A percentile compares a stretch with the other conserved stretches of the same genome.
These are phyloP conservation scores for Bjerkandera adusta DNA, from an alignment of 1,284 basidiomycete species.

Conservation along the genomic window DNA sequence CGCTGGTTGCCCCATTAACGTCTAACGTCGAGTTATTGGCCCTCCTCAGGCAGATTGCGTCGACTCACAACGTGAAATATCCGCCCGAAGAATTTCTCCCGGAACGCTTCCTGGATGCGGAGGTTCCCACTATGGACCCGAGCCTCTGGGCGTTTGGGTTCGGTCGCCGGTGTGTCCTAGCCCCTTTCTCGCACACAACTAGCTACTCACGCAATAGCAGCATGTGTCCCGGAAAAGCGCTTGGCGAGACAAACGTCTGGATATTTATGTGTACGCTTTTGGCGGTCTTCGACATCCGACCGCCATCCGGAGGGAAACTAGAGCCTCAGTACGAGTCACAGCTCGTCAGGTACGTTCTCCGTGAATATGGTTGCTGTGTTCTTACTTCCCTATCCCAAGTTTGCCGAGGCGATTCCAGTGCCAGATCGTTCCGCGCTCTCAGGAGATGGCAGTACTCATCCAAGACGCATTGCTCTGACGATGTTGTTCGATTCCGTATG, in stretches of 20 bases:
- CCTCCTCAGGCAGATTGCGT: background rate
- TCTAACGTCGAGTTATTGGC: background rate
- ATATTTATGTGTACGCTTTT: background rate
- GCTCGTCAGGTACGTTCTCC: background rate
- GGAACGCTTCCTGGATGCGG: slow-evolving; percentile 7
- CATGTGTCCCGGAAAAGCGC: background rate
- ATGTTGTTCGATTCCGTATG: too few species aligned
- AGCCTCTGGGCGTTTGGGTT: slow-evolving; percentile 4
- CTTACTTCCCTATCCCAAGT: background rate
- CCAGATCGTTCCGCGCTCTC: too few species aligned
- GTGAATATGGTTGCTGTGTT: background rate
- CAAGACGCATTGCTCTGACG: too few species aligned
- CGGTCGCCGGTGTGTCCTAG: slow-evolving; percentile 1
- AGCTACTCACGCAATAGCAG: background rate
- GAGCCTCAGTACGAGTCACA: background rate
- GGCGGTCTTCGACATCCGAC: background rate
- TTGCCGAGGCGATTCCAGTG: background rate
- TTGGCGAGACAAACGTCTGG: background rate
- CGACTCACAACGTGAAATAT: background rate
- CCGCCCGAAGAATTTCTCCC: slow-evolving; percentile 6
- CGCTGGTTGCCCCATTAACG: background rate
- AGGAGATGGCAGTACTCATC: too few species aligned
- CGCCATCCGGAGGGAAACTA: background rate
- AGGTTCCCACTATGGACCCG: background rate
- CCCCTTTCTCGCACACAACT: background rate